Conservation (phyloP, 768 basidiomycete species). For the Suillus paluster region DNA sequence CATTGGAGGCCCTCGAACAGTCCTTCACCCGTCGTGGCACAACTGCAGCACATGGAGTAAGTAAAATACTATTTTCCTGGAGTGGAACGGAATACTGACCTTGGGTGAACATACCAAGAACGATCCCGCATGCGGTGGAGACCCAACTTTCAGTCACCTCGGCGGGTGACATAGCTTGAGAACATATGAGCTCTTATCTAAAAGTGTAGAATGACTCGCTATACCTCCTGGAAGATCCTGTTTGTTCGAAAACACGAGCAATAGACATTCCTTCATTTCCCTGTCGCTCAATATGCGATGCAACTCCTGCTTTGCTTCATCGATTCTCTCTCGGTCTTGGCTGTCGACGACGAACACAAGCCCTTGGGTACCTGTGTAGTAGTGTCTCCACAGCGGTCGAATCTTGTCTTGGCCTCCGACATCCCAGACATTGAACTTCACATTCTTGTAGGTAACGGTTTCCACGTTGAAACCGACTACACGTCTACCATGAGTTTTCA, state of each 20-base stretch:
- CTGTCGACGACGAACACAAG: conserved; percentile 98
- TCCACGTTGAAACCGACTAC: conserved; percentile 98
- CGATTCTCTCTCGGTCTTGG: conserved; percentile 92
- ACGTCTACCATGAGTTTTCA: conserved; percentile 9
- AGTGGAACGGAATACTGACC: conserved; percentile 53
- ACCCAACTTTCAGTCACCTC: conserved; percentile 96
- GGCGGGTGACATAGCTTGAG: conserved; percentile 92
- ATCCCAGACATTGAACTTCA: conserved; percentile 95
- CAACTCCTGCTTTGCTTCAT: conserved; percentile 94
- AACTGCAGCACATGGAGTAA: conserved; percentile 50
- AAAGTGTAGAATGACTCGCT: neutral
- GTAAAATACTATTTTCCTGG: conserved; percentile 11
- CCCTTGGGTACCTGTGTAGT: conserved; percentile 98
- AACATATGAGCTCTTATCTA: conserved; percentile 7
- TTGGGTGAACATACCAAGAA: conserved; percentile 99
- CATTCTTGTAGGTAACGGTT: conserved; percentile 99
- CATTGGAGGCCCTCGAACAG: conserved; percentile 97
- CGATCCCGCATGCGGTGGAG: conserved; percentile 95
- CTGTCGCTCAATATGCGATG: conserved; percentile 95
- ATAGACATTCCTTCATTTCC: conserved; percentile 96
- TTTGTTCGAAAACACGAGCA: conserved; percentile 99
- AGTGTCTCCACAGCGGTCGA: conserved; percentile 96
- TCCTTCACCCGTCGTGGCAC: conserved; percentile 95
- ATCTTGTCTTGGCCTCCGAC: conserved; percentile 99
- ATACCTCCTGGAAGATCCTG: conserved; percentile 96